These are phyloP conservation scores for Fraxinus platypoda DNA, from an alignment of 305 asterid species.

Conservation along the genomic window DNA sequence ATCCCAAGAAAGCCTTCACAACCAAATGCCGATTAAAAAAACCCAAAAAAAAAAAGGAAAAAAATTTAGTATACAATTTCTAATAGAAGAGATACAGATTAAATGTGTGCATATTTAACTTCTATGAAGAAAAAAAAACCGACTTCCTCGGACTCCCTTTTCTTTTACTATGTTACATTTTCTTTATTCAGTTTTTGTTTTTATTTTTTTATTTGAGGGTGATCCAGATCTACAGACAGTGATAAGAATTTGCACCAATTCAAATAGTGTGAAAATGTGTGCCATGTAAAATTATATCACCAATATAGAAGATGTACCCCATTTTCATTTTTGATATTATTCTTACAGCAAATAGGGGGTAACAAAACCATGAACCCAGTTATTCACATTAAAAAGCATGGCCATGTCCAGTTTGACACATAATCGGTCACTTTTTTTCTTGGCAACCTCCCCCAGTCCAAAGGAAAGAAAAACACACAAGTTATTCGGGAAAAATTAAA, in stretches of 20 bases:
- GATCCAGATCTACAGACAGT: neutral
- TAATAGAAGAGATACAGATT: neutral
- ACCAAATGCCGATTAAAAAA: neutral
- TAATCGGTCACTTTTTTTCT: neutral
- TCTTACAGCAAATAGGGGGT: neutral
- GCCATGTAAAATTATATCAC: neutral
- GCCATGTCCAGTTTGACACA: neutral
- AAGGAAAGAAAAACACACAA: neutral
- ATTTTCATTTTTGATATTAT: neutral
- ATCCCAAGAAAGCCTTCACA: slow-evolving; percentile 72
- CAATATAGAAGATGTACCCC: neutral
- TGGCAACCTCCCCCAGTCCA: neutral
- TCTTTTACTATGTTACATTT: neutral
- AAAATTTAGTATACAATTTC: slow-evolving; percentile 22
- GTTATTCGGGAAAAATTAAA: neutral
- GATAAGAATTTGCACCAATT: neutral
- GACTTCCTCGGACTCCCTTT: neutral
- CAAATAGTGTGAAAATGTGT: neutral
- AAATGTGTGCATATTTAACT: neutral
- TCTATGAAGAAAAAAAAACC: neutral
- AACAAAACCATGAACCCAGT: neutral
- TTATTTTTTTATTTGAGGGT: neutral
- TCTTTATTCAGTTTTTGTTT: neutral
- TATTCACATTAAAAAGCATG: neutral
- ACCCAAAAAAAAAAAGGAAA: slow-evolving; percentile 11